phyloP scores from a whole-genome alignment of 257 asterid genomes.

The Leptodermis oblonga region DNA sequence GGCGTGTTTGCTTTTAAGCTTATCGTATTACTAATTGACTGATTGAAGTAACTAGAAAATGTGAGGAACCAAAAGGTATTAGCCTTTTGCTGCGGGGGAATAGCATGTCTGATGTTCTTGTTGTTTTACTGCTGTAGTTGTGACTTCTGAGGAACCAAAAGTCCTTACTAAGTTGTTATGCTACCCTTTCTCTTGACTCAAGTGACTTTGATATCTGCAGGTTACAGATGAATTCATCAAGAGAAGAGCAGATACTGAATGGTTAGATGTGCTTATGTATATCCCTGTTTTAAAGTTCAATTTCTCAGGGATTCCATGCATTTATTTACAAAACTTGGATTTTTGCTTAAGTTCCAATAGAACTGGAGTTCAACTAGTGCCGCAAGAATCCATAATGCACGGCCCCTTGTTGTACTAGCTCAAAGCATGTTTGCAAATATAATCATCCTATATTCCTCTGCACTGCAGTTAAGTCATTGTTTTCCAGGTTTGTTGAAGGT shows the following conservation, averaged over 20 bases:
- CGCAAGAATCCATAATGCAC: not conserved
- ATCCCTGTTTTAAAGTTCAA: not conserved
- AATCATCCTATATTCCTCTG: not conserved
- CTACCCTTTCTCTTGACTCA: not conserved
- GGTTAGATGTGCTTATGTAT: conserved; percentile 32
- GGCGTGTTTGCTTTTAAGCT: not conserved
- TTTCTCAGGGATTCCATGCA: not conserved
- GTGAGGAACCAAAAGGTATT: too few relatives aligned
- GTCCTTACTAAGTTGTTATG: not conserved
- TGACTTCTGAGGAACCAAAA: too few relatives aligned
- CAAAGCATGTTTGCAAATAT: not conserved
- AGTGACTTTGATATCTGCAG: conserved; percentile 27
- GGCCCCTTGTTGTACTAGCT: not conserved
- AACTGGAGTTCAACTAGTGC: not conserved
- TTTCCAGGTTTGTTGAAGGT: conserved; percentile 67
- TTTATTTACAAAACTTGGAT: not conserved
- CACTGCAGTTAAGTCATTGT: not conserved
- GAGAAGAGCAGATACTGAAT: conserved; percentile 61
- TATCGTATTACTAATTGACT: not conserved
- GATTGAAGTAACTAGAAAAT: not conserved
- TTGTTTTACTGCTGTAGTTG: not conserved
- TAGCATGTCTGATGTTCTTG: not conserved
- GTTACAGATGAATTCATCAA: conserved; percentile 69
- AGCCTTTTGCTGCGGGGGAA: too few relatives aligned
- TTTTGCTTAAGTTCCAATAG: not conserved